Conservation (phyloP, 2,329 filamentous ascomycete genomes). For the Fusarium subtropicale region DNA sequence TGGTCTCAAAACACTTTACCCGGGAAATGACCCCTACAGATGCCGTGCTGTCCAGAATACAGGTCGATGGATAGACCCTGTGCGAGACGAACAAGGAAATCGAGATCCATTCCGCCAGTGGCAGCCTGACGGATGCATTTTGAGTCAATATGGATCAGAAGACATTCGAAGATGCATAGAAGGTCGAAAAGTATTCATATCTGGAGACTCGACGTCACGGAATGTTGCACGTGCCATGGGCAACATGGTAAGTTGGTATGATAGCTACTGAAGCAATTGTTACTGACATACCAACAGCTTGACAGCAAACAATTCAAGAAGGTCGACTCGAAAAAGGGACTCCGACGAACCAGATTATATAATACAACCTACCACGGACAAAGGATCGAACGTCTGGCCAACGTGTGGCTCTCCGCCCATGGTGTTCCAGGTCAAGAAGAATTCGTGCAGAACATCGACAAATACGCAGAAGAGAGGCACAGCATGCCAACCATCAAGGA, state of each 20-base stretch:
- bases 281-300: conserved; percentile 2
- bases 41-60: conserved; percentile 62
- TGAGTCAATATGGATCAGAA: conserved; percentile 63
- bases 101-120: conserved; percentile 58
- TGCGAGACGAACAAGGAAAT: conserved; percentile 40
- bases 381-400: conserved; percentile 1
- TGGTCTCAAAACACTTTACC: conserved; percentile 11
- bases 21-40: conserved; percentile 60
- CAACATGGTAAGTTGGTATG: conserved; percentile 34
- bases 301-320: not conserved
- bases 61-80: conserved; percentile 61
- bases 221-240: conserved; percentile 66
- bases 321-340: not conserved
- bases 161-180: conserved; percentile 65
- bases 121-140: conserved; percentile 69
- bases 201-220: conserved; percentile 68
- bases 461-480: not conserved
- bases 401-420: conserved; percentile 1
- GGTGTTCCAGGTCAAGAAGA: not conserved
- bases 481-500: not conserved
- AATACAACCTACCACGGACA: conserved; percentile 17
- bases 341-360: not conserved
- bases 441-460: not conserved
- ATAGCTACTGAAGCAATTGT: fast-evolving
- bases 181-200: conserved; percentile 64